These are phyloP conservation scores for Fomitopsis serialis DNA, from an alignment of 768 basidiomycete species.

Conservation along the genomic window DNA sequence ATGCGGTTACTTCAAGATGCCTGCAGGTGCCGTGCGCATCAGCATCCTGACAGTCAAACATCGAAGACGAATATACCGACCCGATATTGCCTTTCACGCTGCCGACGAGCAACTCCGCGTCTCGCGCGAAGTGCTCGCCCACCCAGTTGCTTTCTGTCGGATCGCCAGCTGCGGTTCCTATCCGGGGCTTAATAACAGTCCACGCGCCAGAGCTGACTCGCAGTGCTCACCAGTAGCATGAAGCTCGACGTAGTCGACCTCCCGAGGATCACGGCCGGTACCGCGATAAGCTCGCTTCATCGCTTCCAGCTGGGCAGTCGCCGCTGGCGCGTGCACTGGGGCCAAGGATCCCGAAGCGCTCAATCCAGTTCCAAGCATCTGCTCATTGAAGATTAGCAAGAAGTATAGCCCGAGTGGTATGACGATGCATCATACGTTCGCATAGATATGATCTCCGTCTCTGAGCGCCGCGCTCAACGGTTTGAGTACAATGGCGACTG, in stretches of 20 bases:
- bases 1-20: constrained; percentile 37
- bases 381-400: neutral
- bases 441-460: constrained; percentile 37
- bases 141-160: constrained; percentile 47
- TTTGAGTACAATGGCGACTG: constrained; percentile 34
- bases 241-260: constrained; percentile 44
- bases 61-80: constrained; percentile 18
- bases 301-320: constrained; percentile 29
- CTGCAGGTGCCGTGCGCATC: too few species aligned
- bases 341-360: constrained; percentile 31
- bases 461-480: constrained; percentile 30
- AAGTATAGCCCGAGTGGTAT: neutral
- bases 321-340: constrained; percentile 34
- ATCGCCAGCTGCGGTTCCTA: constrained; percentile 39
- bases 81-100: constrained; percentile 45
- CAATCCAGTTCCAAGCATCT: constrained; percentile 37
- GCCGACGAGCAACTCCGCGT: constrained; percentile 31
- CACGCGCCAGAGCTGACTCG: too few species aligned
- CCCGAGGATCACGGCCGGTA: constrained; percentile 27
- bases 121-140: constrained; percentile 29
- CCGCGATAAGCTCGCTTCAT: constrained; percentile 32
- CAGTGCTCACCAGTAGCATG: constrained; percentile 38
- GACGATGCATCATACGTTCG: constrained; percentile 21
- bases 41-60: too few species aligned
- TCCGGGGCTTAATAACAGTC: too few species aligned